Base-by-base conservation (phyloP, 2,329 filamentous ascomycete genomes). In the Penicillium rolfsii region DNA sequence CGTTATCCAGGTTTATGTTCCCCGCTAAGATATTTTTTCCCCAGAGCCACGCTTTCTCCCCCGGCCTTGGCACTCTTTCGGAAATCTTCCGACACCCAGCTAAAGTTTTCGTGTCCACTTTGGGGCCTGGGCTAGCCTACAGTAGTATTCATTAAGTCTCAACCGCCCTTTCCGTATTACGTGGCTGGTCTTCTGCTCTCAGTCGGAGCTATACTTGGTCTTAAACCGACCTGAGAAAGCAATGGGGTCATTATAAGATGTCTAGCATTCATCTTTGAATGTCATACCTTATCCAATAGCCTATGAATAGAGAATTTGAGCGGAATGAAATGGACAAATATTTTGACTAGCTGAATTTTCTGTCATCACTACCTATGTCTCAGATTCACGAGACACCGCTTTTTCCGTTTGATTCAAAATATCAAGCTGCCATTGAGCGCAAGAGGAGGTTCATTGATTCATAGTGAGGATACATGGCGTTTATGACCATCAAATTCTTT, bases 41-140 rank as follows among this genome's bases (percentile, higher is more conserved):
- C 46, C 46, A 33, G 46, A 33, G 46, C 7, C n/a, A n/a, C 12
- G 4, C 16, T 22, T 50, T 33, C 38, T 46, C 35, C 24, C 24
- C n/a, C 28, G 52, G 45, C 46, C 43, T 55, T 58, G 58, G 57
- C 55, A 35, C 30, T 33, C 9, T 33, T 48, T 55, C 61, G 61
- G 58, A 54, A 45, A 55, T 43, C 33, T 30, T 30, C 58, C 61
- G 61, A 60, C 24, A 30, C 19, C 35, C 46, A 49, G 36, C 52
- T 14, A 30, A 16, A 24, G 16, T 49, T 22, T 24, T 14, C 4
- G 6, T 46, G 28, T 33, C n/a, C 22, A 14, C 22, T 48, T 26
- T 46, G 43, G 12, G 19, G 11, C 24, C 3, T 7, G 43, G 3
- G 5, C 12, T 26, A 22, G 12, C 19, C 19, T 22, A 22, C 19